Evolutionary conservation across 805 yeast genomes (phyloP).

Genomic region (Brettanomyces sp.): DNA sequence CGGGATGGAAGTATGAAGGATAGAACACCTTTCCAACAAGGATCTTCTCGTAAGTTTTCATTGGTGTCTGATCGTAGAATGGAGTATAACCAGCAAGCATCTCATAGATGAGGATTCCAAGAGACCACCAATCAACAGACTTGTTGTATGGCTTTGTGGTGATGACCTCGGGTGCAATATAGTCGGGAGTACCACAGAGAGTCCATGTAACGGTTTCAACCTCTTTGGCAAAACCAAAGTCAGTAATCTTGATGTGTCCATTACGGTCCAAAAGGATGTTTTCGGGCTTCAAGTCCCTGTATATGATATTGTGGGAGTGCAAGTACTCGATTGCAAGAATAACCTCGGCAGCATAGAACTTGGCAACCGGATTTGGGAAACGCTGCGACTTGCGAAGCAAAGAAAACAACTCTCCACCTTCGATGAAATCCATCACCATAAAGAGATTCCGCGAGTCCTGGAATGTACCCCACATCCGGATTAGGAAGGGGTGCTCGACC

Average conservation of each 20-base stretch:
- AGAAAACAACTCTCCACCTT: conserved; percentile 54
- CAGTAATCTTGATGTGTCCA: conserved; percentile 53
- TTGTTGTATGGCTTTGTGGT: conserved; percentile 55
- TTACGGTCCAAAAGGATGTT: conserved; percentile 48
- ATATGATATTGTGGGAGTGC: conserved; percentile 49
- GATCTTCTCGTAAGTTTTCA: conserved; percentile 55
- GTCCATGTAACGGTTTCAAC: conserved; percentile 53
- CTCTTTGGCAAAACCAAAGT: conserved; percentile 57
- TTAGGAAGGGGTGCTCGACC: conserved; percentile 52
- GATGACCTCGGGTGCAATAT: conserved; percentile 58
- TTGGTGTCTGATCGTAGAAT: conserved; percentile 53
- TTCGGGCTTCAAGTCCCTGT: conserved; percentile 55
- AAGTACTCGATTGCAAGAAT: conserved; percentile 48
- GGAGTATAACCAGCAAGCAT: conserved; percentile 58
- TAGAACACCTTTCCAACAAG: conserved; percentile 43
- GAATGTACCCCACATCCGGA: conserved; percentile 61
- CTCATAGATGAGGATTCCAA: conserved; percentile 51
- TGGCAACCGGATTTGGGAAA: conserved; percentile 56
- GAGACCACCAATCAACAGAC: conserved; percentile 60
- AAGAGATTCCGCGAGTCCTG: conserved; percentile 48
- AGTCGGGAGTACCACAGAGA: conserved; percentile 57
- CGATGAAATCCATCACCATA: conserved; percentile 59
- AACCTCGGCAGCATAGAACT: conserved; percentile 56
- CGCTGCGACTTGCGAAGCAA: conserved; percentile 47
- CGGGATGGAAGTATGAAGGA: conserved; percentile 46